Percentiles rank a stretch among this genome's conserved stretches.
These are phyloP conservation scores for Alternaria sp. DNA, from an alignment of 2,329 filamentous ascomycete species.

Conservation along the genomic window DNA sequence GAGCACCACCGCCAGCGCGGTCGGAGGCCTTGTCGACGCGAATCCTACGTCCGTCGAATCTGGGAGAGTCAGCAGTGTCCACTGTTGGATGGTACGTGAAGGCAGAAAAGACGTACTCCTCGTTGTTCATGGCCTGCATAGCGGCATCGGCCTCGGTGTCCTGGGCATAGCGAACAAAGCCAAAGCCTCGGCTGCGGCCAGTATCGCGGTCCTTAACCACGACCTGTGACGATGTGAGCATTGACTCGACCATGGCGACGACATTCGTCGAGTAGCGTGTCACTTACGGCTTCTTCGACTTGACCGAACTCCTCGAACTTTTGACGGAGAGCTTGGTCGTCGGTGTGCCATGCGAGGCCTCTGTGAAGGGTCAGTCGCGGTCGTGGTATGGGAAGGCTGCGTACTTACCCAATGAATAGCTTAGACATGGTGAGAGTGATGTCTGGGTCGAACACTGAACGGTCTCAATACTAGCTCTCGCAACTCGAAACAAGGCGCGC, in stretches of 20 bases:
- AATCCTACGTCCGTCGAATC: slow-evolving; percentile 92
- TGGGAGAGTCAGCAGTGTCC: slow-evolving; percentile 49
- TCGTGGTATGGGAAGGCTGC: not conserved
- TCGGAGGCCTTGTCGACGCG: slow-evolving; percentile 96
- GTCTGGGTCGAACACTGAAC: slow-evolving; percentile 45
- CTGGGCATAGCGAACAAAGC: slow-evolving; percentile 87
- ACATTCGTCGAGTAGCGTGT: not conserved
- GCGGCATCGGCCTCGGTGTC: slow-evolving; percentile 79
- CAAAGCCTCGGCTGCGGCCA: slow-evolving; percentile 94
- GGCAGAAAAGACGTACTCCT: slow-evolving; percentile 67
- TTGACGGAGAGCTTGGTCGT: slow-evolving; percentile 81
- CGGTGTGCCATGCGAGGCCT: slow-evolving; percentile 98
- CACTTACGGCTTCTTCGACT: slow-evolving; percentile 93
- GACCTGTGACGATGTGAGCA: slow-evolving; percentile 64
- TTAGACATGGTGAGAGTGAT: slow-evolving; percentile 74
- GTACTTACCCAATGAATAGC: slow-evolving; percentile 87
- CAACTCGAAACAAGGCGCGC: slow-evolving; percentile 30
- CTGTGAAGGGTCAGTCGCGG: slow-evolving; percentile 56
- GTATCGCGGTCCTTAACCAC: slow-evolving; percentile 98
- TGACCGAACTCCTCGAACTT: slow-evolving; percentile 93
- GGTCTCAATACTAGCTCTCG: slow-evolving; percentile 50
- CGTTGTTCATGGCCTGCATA: slow-evolving; percentile 81
- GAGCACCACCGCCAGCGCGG: slow-evolving; percentile 62
- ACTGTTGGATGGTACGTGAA: not conserved
- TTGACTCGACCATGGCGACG: not conserved